Evolutionary conservation across 257 asterid genomes (phyloP).

Genomic region (Gardenia jasminoides): DNA sequence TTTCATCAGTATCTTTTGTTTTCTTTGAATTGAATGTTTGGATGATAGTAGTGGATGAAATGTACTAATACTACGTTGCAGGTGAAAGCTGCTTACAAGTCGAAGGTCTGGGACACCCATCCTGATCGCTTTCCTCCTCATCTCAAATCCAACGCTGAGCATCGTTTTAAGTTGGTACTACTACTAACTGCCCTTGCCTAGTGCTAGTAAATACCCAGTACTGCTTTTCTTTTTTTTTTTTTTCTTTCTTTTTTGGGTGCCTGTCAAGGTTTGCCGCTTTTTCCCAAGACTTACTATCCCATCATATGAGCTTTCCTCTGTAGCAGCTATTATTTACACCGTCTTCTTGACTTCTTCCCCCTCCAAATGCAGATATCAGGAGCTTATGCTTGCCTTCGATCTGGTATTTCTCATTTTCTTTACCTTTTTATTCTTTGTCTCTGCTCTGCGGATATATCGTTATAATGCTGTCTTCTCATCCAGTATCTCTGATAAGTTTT

Average conservation of each 20-base stretch:
- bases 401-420: conserved; percentile 33
- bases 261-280: too few species aligned
- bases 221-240: too few species aligned
- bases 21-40: neutral
- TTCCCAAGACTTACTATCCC: too few species aligned
- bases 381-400: conserved; percentile 53
- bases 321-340: neutral
- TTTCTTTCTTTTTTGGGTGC: neutral
- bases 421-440: too few species aligned
- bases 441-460: too few species aligned
- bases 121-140: conserved; percentile 72
- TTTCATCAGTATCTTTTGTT: neutral
- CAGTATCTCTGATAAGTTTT: too few species aligned
- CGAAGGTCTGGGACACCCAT: conserved; percentile 68
- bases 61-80: conserved; percentile 6
- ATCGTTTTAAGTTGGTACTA: conserved; percentile 56
- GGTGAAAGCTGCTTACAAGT: conserved; percentile 72
- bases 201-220: too few species aligned
- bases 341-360: neutral
- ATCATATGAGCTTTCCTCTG: too few species aligned
- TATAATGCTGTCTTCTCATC: too few species aligned
- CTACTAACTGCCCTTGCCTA: too few species aligned
- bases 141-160: conserved; percentile 51
- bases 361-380: conserved; percentile 53
- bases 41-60: too few species aligned